These are phyloP conservation scores for Avicennia marina DNA, from an alignment of 257 asterid genomes.

Conservation along the genomic window DNA sequence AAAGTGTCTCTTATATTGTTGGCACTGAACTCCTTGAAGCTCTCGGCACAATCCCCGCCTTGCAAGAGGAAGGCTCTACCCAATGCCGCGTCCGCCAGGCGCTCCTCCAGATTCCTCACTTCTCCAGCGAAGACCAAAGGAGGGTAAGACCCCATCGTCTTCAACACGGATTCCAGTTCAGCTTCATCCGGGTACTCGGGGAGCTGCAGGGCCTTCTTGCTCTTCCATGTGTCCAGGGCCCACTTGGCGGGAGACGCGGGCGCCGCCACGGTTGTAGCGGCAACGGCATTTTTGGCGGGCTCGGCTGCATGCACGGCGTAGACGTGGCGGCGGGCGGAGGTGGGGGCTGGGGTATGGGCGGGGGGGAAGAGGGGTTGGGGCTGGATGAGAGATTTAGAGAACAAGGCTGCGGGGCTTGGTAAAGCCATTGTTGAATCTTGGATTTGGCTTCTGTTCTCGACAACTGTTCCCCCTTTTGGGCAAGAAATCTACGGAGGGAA, in stretches of 20 bases:
- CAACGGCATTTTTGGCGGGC: conserved; percentile 52
- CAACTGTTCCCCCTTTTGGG: no score
- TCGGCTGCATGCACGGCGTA: conserved; percentile 73
- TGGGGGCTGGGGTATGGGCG: no score
- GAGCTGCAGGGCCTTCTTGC: conserved; percentile 65
- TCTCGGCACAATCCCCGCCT: no score
- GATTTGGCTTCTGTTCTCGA: no score
- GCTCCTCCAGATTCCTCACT: conserved; percentile 76
- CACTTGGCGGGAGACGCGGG: conserved; percentile 31
- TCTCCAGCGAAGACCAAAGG: conserved; percentile 89
- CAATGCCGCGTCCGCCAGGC: conserved; percentile 70
- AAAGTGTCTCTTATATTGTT: conserved; percentile 73
- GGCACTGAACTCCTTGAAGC: conserved; percentile 76
- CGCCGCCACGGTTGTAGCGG: conserved; percentile 15
- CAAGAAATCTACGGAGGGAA: no score
- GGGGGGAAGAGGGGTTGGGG: no score
- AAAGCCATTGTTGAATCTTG: no score
- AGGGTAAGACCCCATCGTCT: conserved; percentile 55
- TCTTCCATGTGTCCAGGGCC: conserved; percentile 60
- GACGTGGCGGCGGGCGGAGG: conserved; percentile 32
- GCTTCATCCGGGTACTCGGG: conserved; percentile 70
- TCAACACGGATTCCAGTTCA: conserved; percentile 56
- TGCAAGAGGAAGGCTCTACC: conserved; percentile 79
- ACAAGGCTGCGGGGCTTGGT: no score
- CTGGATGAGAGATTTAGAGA: no score